phyloP scores from a whole-genome alignment of 139 green algal species.

The Tetradesmus lagerheimii region DNA sequence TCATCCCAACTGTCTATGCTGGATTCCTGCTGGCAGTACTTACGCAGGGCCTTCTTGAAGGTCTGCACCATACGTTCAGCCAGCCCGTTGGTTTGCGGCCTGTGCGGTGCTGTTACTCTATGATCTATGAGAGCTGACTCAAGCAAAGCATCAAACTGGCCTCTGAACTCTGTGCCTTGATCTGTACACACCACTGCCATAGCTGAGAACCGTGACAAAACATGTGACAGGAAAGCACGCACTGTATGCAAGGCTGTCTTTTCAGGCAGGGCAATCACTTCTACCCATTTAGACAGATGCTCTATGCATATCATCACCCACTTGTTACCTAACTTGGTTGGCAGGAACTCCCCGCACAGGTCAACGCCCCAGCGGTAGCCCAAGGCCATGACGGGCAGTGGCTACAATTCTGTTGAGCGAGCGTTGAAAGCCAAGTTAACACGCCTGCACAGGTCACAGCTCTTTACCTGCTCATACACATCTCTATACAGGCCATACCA shows the following conservation, averaged over 20 bases:
- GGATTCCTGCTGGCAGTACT: neutral
- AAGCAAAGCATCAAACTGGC: slow-evolving; percentile 50
- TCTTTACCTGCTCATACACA: neutral
- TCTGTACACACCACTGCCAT: slow-evolving; percentile 57
- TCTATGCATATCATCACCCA: slow-evolving; percentile 57
- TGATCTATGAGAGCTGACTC: slow-evolving; percentile 47
- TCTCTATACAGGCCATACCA: slow-evolving; percentile 29
- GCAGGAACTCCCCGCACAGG: neutral
- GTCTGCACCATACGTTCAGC: slow-evolving; percentile 50
- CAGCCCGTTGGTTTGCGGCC: slow-evolving; percentile 53
- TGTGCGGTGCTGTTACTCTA: slow-evolving; percentile 26
- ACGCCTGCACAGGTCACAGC: neutral
- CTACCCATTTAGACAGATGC: slow-evolving; percentile 49
- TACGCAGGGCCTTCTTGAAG: slow-evolving; percentile 48
- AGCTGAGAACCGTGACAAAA: slow-evolving; percentile 29
- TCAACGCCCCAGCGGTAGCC: slow-evolving; percentile 52
- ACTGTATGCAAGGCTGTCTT: slow-evolving; percentile 17
- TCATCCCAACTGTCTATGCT: slow-evolving; percentile 21
- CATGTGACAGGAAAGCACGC: slow-evolving; percentile 31
- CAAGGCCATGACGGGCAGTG: slow-evolving; percentile 34
- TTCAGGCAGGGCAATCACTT: slow-evolving; percentile 33
- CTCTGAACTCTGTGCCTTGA: slow-evolving; percentile 47
- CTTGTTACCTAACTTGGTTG: slow-evolving; percentile 4
- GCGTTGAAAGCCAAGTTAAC: neutral
- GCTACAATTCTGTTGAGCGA: neutral